Percentiles rank a stretch among this genome's conserved stretches.
Conservation (phyloP, 495 filamentous ascomycete genomes). For the Aspergillus taichungensis region DNA sequence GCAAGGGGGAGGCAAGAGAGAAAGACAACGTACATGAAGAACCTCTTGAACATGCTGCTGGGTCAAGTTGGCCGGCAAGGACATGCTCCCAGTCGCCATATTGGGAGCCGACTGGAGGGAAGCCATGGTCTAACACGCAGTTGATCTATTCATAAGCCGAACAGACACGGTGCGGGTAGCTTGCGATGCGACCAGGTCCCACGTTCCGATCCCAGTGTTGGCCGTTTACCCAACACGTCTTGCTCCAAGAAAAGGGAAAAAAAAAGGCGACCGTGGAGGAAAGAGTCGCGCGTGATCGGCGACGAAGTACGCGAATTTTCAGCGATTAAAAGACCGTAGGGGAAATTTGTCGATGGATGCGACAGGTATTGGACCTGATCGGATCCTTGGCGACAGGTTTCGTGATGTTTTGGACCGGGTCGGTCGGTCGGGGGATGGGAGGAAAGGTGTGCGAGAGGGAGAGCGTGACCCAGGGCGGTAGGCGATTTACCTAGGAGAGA, state of each 20-base stretch:
- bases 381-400: slow-evolving; percentile 29
- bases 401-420: slow-evolving; percentile 26
- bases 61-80: slow-evolving; percentile 47
- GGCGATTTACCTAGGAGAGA: background rate
- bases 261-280: slow-evolving; percentile 9
- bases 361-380: slow-evolving; percentile 19
- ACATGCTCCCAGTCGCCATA: slow-evolving; percentile 50
- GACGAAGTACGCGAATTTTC: slow-evolving; percentile 11
- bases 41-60: slow-evolving; percentile 55
- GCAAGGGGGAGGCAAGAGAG: background rate
- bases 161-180: slow-evolving; percentile 9
- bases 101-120: slow-evolving; percentile 64
- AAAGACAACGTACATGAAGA: slow-evolving; percentile 40
- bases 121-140: slow-evolving; percentile 52
- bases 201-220: background rate
- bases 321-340: slow-evolving; percentile 5
- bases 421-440: background rate
- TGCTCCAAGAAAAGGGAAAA: background rate
- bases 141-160: slow-evolving; percentile 27
- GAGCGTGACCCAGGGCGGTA: too few species aligned
- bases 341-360: slow-evolving; percentile 18
- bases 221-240: slow-evolving; percentile 11
- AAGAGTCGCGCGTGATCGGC: slow-evolving; percentile 14
- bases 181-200: slow-evolving; percentile 14
- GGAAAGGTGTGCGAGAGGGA: too few species aligned